Percentiles rank a stretch among this genome's conserved stretches.
Conservation (phyloP, 192 early-diverging fungal species). For the Coemansia sp. region DNA sequence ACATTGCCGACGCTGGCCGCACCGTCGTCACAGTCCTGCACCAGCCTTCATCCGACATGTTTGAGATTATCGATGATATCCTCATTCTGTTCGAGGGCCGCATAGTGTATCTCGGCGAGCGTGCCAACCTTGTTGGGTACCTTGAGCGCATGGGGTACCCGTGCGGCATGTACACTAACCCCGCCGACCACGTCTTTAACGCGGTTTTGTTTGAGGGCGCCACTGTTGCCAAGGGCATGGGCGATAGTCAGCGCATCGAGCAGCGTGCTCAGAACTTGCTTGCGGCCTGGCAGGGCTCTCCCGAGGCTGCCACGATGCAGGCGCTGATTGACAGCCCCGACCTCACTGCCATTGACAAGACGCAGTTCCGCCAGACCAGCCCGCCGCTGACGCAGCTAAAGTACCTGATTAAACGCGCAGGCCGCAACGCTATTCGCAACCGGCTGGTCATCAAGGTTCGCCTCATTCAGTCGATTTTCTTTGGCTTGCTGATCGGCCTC, state of each 20-base stretch:
- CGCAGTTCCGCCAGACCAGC: slow-evolving; percentile 32
- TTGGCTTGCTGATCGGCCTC: slow-evolving; percentile 57
- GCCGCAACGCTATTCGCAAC: slow-evolving; percentile 54
- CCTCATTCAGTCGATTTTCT: slow-evolving; percentile 43
- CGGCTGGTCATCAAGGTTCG: slow-evolving; percentile 51
- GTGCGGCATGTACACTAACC: slow-evolving; percentile 57
- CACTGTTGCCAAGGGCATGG: not conserved
- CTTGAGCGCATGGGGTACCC: slow-evolving; percentile 46
- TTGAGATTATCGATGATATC: slow-evolving; percentile 67
- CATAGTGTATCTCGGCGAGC: slow-evolving; percentile 66
- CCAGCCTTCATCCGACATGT: slow-evolving; percentile 62
- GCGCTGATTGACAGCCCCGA: slow-evolving; percentile 21
- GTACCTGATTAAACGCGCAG: slow-evolving; percentile 48
- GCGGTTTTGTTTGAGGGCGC: slow-evolving; percentile 50
- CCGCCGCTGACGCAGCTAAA: slow-evolving; percentile 35
- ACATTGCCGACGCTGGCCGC: slow-evolving; percentile 46
- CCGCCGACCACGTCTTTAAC: slow-evolving; percentile 62
- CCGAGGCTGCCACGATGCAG: slow-evolving; percentile 21
- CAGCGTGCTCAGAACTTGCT: slow-evolving; percentile 27
- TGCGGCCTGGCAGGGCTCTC: slow-evolving; percentile 40
- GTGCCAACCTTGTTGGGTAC: slow-evolving; percentile 48
- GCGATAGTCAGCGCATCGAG: slow-evolving; percentile 2
- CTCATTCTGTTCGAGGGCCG: slow-evolving; percentile 66
- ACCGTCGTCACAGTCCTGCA: slow-evolving; percentile 51
- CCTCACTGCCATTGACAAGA: slow-evolving; percentile 11